These are phyloP conservation scores for Halophytophthora polymorphica DNA, from an alignment of 352 stramenopile species.

Conservation along the genomic window DNA sequence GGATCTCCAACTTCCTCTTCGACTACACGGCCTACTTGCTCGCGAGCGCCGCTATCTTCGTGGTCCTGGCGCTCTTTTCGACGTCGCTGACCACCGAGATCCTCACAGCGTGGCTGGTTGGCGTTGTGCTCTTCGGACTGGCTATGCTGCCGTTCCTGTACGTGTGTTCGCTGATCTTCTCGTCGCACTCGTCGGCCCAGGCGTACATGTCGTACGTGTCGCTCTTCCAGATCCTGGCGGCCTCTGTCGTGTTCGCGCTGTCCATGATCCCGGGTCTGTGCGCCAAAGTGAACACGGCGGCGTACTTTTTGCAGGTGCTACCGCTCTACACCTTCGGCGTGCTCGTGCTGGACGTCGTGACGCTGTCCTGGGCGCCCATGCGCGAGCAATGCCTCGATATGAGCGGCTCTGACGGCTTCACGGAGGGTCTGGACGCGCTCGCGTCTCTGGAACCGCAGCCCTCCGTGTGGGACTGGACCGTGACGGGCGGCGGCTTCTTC, in stretches of 20 bases:
- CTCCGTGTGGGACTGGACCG: conserved; percentile 52
- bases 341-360: conserved; percentile 48
- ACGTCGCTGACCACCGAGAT: conserved; percentile 30
- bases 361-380: conserved; percentile 37
- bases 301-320: conserved; percentile 51
- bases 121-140: conserved; percentile 40
- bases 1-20: conserved; percentile 64
- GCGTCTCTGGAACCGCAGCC: conserved; percentile 12
- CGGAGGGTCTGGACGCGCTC: conserved; percentile 19
- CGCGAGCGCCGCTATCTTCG: conserved; percentile 25
- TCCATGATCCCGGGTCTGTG: conserved; percentile 54
- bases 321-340: conserved; percentile 61
- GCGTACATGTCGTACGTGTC: conserved; percentile 74
- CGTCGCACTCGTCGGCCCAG: conserved; percentile 74
- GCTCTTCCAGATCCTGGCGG: conserved; percentile 67
- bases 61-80: conserved; percentile 38
- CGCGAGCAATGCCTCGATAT: conserved; percentile 41
- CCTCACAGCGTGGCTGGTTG: conserved; percentile 33
- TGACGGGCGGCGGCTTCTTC: conserved; percentile 38
- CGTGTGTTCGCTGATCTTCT: conserved; percentile 58
- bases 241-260: conserved; percentile 40
- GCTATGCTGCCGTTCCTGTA: conserved; percentile 69
- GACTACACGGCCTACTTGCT: conserved; percentile 51
- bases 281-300: conserved; percentile 30
- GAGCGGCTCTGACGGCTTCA: conserved; percentile 2